Evolutionary conservation across 2,329 filamentous ascomycete species (phyloP), one percentile per base, ranked within the genome.

Genomic region (Intubia oerlemansii): DNA sequence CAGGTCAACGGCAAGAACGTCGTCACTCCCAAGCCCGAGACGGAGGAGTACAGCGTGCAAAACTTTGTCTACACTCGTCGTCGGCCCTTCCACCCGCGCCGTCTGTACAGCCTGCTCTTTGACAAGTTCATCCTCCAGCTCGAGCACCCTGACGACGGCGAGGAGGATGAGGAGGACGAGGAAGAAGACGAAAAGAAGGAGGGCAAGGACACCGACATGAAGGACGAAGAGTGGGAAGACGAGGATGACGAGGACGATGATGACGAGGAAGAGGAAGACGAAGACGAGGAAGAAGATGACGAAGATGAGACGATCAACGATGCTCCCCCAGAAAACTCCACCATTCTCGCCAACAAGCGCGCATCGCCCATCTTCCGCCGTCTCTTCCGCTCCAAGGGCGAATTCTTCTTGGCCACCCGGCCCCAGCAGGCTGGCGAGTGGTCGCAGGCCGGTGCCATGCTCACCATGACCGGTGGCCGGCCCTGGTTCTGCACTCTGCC

Each of bases 41-140:
- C 71, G 0, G 56, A 78, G 31, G 73, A 78, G 54, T 78, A 78
- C 41, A 70, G 69, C 7, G 71, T 80, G 9, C 61, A 66, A 20
- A 79, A 66, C 42, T 77, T 77, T 38, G 66, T 80, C 10, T 80
- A 80, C 43, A 54, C 57, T 1, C 61, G 66, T 0, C 54, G 63
- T 7, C 51, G 62, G 1, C 67, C 67, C 0, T 62, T 64, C 30
- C 54, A 63, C 23, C 59, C 59, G 0, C 43, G 44, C 2, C 43
- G 57, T 0, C 47, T 64, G 0, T 63, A 51, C 47, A 42, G 45
- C 0, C 40, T 57, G 13, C 35, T 62, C 2, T 51, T 56, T 18
- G 50, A 61, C 34, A 59, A 59, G 36, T 63, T 63, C 18, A 57
- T 62, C 21, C 44, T 62, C 5, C 57, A 62, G 28, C 46, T 56